A percentile compares a stretch with the other conserved stretches of the same genome.
Conservation (phyloP, 2,329 filamentous ascomycete genomes). For the Sarocladium strictum region DNA sequence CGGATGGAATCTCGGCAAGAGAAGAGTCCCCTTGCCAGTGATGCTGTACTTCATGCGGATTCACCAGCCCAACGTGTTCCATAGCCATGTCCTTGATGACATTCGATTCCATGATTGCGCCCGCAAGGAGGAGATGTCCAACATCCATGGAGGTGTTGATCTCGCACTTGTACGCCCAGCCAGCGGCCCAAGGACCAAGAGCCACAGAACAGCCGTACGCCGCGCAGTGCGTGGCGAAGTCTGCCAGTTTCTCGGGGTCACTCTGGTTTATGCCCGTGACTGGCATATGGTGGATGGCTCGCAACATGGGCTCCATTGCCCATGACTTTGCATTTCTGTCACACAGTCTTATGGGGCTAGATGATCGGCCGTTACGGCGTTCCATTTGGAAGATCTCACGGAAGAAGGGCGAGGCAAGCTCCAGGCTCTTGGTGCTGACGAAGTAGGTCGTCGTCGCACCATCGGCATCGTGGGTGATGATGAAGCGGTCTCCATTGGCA, state of each 20-base stretch:
- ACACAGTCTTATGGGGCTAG: no score
- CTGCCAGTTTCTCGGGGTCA: background rate
- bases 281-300: background rate
- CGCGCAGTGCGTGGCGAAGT: background rate
- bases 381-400: no score
- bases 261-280: background rate
- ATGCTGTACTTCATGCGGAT: no score
- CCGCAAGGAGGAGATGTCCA: background rate
- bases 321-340: background rate
- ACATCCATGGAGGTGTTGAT: background rate
- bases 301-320: background rate
- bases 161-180: background rate
- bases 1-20: no score
- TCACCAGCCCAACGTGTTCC: background rate
- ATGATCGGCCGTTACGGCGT: no score
- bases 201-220: background rate
- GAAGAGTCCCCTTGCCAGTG: no score
- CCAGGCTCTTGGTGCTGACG: background rate
- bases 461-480: no score
- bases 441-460: no score
- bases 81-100: background rate
- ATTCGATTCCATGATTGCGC: background rate
- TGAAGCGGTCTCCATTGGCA: no score
- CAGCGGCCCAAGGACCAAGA: background rate
- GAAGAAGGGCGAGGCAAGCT: background rate